These are phyloP conservation scores for Cutaneotrichosporon sp. DNA, from an alignment of 1,284 basidiomycete genomes.

Conservation along the genomic window DNA sequence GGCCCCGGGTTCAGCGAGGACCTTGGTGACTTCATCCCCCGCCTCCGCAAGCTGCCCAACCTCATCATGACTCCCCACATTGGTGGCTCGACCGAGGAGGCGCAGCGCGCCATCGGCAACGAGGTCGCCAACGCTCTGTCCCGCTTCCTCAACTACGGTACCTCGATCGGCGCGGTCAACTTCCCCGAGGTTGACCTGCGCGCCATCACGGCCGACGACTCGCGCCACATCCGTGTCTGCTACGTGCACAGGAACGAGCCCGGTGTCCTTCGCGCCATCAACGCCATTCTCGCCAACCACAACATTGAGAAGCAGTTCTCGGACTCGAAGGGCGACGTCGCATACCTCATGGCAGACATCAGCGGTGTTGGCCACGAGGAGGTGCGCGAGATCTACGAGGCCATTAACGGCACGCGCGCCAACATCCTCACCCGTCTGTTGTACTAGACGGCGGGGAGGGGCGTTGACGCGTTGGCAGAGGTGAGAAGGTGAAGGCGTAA, in stretches of 20 bases:
- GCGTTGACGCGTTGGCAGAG: conserved; percentile 1
- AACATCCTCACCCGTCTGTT: conserved; percentile 87
- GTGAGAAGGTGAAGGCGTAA: background rate
- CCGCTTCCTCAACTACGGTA: conserved; percentile 90
- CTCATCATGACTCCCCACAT: conserved; percentile 97
- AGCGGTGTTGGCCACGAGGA: conserved; percentile 81
- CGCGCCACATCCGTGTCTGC: conserved; percentile 83
- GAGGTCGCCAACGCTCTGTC: conserved; percentile 85
- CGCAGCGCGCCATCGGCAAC: conserved; percentile 94
- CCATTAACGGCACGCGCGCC: conserved; percentile 75
- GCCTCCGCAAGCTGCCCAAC: conserved; percentile 73
- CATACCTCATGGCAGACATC: conserved; percentile 85
- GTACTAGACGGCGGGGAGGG: conserved; percentile 32
- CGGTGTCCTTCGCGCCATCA: conserved; percentile 92
- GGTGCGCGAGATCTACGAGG: conserved; percentile 75
- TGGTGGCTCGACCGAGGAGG: conserved; percentile 98
- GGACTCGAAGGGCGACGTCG: conserved; percentile 91
- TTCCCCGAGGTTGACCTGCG: conserved; percentile 98
- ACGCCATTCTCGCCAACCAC: conserved; percentile 85
- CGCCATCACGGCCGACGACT: conserved; percentile 77
- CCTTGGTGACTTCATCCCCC: conserved; percentile 75
- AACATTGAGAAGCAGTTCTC: conserved; percentile 99
- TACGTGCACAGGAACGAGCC: conserved; percentile 97
- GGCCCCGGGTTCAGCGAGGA: conserved; percentile 79
- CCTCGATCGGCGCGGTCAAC: conserved; percentile 90